Percentiles rank a stretch among this genome's conserved stretches.
Evolutionary conservation across 495 filamentous ascomycete genomes (phyloP).

Genomic region (Xylaria palmicola): DNA sequence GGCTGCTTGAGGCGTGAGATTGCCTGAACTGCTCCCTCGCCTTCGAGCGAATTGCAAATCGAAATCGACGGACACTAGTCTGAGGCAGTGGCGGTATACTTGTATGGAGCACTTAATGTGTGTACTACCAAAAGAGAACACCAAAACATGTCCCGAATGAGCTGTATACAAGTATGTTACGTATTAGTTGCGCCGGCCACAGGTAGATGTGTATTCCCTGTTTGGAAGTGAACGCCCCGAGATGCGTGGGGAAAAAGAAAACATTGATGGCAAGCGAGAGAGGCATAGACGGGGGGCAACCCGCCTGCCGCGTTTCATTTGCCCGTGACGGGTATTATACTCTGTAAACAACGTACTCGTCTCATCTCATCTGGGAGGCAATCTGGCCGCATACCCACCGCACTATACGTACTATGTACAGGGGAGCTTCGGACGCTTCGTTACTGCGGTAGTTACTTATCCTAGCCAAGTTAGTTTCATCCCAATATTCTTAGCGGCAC

Average conservation of each 20-base stretch:
- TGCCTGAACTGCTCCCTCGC: not conserved
- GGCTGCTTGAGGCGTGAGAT: not conserved
- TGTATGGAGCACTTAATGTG: too few species aligned
- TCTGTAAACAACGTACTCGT: not conserved
- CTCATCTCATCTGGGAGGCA: slow-evolving; percentile 1
- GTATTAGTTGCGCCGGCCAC: too few species aligned
- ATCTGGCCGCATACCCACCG: not conserved
- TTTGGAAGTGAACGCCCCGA: not conserved
- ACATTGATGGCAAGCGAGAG: not conserved
- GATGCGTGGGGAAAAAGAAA: slow-evolving; percentile 3
- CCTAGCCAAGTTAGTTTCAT: slow-evolving; percentile 13
- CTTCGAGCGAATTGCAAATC: too few species aligned
- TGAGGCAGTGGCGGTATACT: too few species aligned
- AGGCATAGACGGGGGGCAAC: not conserved
- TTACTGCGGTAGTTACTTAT: slow-evolving; percentile 7
- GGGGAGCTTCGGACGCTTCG: slow-evolving; percentile 6
- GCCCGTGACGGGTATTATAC: not conserved
- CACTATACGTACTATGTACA: too few species aligned
- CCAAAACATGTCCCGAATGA: too few species aligned
- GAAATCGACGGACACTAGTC: too few species aligned
- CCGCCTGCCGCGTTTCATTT: not conserved
- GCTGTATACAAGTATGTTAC: too few species aligned
- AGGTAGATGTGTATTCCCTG: not conserved
- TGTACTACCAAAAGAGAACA: too few species aligned
- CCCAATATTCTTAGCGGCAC: not conserved